These are phyloP conservation scores for Candida chilensis DNA, from an alignment of 805 yeast species.

Conservation along the genomic window DNA sequence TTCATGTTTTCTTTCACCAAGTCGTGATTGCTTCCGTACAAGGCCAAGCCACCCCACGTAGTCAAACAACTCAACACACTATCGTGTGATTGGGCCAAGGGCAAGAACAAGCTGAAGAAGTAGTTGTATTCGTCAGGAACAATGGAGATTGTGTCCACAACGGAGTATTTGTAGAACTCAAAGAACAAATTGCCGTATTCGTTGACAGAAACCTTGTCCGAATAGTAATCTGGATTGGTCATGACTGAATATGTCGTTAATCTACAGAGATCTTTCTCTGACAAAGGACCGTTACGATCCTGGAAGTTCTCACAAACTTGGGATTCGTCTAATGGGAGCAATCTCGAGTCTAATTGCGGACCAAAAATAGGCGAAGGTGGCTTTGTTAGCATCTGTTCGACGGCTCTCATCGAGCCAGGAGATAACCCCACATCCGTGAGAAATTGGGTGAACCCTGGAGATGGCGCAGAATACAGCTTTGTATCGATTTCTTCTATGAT, in stretches of 20 bases:
- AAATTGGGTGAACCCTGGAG: too few species aligned
- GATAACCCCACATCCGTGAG: too few species aligned
- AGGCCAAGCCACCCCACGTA: slow-evolving; percentile 50
- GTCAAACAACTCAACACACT: slow-evolving; percentile 42
- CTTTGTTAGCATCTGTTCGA: too few species aligned
- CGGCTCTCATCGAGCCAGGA: too few species aligned
- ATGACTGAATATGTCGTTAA: neutral
- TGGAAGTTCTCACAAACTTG: slow-evolving; percentile 16
- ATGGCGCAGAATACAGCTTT: too few species aligned
- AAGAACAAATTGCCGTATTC: slow-evolving; percentile 33
- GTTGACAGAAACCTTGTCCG: slow-evolving; percentile 17
- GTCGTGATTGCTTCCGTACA: slow-evolving; percentile 16
- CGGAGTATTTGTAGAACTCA: slow-evolving; percentile 39
- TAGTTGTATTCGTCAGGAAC: slow-evolving; percentile 41
- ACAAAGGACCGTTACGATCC: slow-evolving; percentile 5
- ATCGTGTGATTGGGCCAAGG: slow-evolving; percentile 39
- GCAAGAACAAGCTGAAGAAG: slow-evolving; percentile 40
- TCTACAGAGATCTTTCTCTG: slow-evolving; percentile 13
- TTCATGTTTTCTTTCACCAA: slow-evolving; percentile 11
- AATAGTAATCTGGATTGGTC: neutral
- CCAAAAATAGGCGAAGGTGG: too few species aligned
- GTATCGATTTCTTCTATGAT: too few species aligned
- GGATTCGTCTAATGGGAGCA: slow-evolving; percentile 23
- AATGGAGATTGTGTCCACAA: slow-evolving; percentile 37
- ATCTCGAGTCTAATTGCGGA: neutral